Evolutionary conservation across 176 grass and related monocot genomes (phyloP).

Genomic region (Zea mays): DNA sequence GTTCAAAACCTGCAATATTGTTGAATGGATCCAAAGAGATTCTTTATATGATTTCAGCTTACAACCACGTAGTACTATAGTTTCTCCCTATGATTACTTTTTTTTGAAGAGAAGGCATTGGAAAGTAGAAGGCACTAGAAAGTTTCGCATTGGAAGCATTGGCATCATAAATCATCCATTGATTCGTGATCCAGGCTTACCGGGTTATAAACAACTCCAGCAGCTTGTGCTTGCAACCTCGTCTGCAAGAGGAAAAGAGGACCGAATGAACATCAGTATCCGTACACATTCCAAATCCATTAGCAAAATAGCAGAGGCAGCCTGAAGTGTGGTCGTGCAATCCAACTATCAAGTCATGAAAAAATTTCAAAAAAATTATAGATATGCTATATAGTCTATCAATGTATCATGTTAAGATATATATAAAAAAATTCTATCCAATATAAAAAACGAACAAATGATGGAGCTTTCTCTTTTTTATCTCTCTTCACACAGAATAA

Average conservation of each 20-base stretch:
- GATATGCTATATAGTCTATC: no score
- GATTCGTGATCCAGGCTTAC: slow-evolving; percentile 25
- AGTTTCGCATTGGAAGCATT: background rate
- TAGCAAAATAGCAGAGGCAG: background rate
- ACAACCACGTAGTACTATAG: background rate
- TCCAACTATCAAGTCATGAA: no score
- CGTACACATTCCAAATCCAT: background rate
- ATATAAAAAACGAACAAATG: no score
- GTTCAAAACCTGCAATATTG: background rate
- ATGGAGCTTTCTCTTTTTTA: no score
- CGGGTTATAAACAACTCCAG: slow-evolving; percentile 77
- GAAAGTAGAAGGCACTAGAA: no score
- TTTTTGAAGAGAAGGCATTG: no score
- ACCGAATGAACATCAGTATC: background rate
- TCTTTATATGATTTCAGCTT: background rate
- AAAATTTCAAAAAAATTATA: no score
- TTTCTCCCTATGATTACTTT: no score
- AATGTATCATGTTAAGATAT: no score
- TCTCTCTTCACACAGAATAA: no score
- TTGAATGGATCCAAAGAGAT: background rate
- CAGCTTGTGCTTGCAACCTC: slow-evolving; percentile 92
- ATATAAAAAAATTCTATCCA: no score
- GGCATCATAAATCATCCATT: background rate
- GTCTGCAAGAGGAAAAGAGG: slow-evolving; percentile 52
- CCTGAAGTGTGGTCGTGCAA: no score